phyloP scores from a whole-genome alignment of 108 stramenopile genomes.

The Schizochytrium sp. region DNA sequence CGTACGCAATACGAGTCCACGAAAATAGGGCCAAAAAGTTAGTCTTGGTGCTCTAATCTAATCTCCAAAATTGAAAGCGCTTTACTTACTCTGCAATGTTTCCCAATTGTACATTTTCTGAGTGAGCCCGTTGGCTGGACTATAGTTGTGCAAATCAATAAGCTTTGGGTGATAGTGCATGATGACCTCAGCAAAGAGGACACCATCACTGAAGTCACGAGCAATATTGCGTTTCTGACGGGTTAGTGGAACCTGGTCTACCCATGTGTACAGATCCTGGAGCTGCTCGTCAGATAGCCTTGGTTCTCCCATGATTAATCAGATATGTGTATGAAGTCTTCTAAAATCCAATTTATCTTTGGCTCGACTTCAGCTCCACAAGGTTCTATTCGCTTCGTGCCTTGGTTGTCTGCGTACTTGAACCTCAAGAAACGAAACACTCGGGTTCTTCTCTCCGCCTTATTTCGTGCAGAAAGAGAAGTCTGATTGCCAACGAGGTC shows the following conservation, averaged over 20 bases:
- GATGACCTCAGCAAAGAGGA: constrained; percentile 79
- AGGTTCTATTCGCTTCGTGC: too few relatives aligned
- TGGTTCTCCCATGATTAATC: background rate
- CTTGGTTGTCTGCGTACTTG: too few relatives aligned
- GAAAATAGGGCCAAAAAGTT: background rate
- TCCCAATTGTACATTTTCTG: constrained; percentile 82
- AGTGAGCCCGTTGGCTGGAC: constrained; percentile 71
- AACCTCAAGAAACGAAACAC: too few relatives aligned
- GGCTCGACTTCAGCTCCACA: too few relatives aligned
- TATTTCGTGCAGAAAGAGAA: too few relatives aligned
- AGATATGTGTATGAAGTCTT: too few relatives aligned
- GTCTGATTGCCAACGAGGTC: too few relatives aligned
- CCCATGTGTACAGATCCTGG: constrained; percentile 77
- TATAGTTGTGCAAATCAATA: constrained; percentile 81
- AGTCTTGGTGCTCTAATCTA: background rate
- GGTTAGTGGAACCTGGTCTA: constrained; percentile 79
- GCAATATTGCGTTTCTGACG: constrained; percentile 81
- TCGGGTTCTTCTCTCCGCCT: too few relatives aligned
- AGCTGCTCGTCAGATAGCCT: constrained; percentile 66
- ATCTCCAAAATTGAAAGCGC: too few relatives aligned
- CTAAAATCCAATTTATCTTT: too few relatives aligned
- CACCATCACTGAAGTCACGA: constrained; percentile 81
- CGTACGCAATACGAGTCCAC: constrained; percentile 48
- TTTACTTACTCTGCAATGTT: constrained; percentile 72
- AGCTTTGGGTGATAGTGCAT: constrained; percentile 78